A percentile compares a stretch with the other conserved stretches of the same genome.
phyloP scores from a whole-genome alignment of 768 basidiomycete genomes.

The Lactarius hatsudake region DNA sequence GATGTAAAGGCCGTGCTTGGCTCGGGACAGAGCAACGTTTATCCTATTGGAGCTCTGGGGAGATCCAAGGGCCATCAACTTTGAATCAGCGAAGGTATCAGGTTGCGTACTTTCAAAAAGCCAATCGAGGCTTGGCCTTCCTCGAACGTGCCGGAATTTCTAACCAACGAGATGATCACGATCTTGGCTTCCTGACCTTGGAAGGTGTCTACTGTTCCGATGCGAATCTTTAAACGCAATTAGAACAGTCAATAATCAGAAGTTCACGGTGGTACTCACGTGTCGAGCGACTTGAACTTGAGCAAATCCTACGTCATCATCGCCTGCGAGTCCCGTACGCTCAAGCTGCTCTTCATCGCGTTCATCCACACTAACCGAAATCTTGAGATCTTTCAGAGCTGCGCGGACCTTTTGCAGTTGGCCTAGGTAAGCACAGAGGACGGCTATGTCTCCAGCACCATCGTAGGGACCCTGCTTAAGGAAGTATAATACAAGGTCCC shows the following conservation, averaged over 20 bases:
- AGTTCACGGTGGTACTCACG: slow-evolving; percentile 37
- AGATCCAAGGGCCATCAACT: slow-evolving; percentile 16
- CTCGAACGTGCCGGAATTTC: slow-evolving; percentile 57
- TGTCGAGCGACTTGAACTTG: slow-evolving; percentile 51
- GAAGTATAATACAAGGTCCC: slow-evolving; percentile 54
- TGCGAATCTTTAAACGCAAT: slow-evolving; percentile 45
- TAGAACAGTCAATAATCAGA: background rate
- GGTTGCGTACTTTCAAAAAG: slow-evolving; percentile 58
- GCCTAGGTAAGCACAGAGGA: slow-evolving; percentile 53
- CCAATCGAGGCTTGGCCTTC: slow-evolving; percentile 49
- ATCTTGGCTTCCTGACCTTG: slow-evolving; percentile 75
- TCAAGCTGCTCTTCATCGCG: slow-evolving; percentile 61
- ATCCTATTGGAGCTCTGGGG: slow-evolving; percentile 35
- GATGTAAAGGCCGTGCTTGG: slow-evolving; percentile 70
- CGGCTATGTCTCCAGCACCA: slow-evolving; percentile 48
- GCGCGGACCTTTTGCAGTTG: slow-evolving; percentile 47
- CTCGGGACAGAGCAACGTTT: slow-evolving; percentile 68
- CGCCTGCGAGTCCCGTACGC: slow-evolving; percentile 44
- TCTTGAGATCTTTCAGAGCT: slow-evolving; percentile 39
- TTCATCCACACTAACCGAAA: slow-evolving; percentile 68
- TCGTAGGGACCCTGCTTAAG: slow-evolving; percentile 52
- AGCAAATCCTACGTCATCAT: slow-evolving; percentile 41
- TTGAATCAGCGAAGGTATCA: slow-evolving; percentile 31
- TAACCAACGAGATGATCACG: slow-evolving; percentile 70
- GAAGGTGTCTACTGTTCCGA: slow-evolving; percentile 76